Evolutionary conservation across 1,284 basidiomycete species (phyloP), one percentile per base, ranked within the genome.

Genomic region (Leccinum fallax): DNA sequence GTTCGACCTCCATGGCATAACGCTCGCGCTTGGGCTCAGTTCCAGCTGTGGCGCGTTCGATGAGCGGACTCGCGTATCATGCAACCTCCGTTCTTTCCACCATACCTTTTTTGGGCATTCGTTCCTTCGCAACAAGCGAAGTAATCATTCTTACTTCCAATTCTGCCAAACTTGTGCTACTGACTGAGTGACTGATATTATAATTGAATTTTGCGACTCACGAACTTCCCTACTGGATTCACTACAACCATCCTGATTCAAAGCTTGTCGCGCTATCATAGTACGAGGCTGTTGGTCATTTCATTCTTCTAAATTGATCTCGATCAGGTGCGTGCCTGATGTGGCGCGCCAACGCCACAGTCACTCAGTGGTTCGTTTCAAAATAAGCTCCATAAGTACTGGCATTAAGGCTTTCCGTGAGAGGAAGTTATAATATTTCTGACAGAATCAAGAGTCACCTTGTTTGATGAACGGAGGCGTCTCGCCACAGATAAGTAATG

Each of bases 401-500:
- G 30, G n/a, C 16, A 21, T 40, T 54, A 36, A 13, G 38, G 38
- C 38, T 40, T 38, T 16, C 15, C 38, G 38, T 30, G 16, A n/a
- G 21, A 30, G 28, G 11, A 21, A 11, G 13, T 32, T 32, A 34
- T 34, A 34, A n/a, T 30, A 46, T 69, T 57, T 54, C 48, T 70
- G 63, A 68, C 48, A 21, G 48, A 51, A 62, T 54, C 51, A 21
- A 52, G 34, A 36, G 34, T 36, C 34, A 36, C 13, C 13, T 36
- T 36, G 34, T 60, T 38, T 62, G 59, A 68, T 67, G 34, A 68
- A 38, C 24, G 49, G 53, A 21, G 5, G 30, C 61, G 30, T 69
- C 51, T 57, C 54, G 67, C 69, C 70, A 71, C 67, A 67, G 69
- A 67, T 56, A 40, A 55, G 34, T 36, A 36, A 36, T 36, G 34